Evolutionary conservation across 257 asterid species (phyloP).

Genomic region (Mentha longifolia): DNA sequence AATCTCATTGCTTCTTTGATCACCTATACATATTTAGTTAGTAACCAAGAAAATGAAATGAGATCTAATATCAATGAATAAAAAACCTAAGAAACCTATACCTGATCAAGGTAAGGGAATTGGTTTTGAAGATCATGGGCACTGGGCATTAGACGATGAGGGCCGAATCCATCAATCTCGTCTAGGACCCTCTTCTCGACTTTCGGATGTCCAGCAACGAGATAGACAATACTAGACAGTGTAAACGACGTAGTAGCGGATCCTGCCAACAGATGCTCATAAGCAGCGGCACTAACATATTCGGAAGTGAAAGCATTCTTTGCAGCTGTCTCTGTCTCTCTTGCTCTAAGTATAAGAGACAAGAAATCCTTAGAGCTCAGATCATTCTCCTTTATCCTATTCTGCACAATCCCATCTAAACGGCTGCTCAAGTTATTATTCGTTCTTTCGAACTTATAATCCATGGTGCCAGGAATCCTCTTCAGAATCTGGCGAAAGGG

Average conservation of each 20-base stretch:
- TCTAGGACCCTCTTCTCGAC: constrained; percentile 70
- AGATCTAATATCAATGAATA: neutral
- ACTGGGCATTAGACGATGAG: constrained; percentile 62
- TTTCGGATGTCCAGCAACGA: constrained; percentile 68
- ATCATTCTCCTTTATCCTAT: constrained; percentile 51
- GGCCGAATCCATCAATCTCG: constrained; percentile 77
- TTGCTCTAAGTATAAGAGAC: constrained; percentile 70
- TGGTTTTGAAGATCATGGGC: constrained; percentile 77
- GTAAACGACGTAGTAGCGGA: constrained; percentile 94
- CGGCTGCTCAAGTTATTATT: constrained; percentile 60
- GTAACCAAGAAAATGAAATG: constrained; percentile 9
- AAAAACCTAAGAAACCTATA: constrained; percentile 11
- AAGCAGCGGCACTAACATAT: constrained; percentile 82
- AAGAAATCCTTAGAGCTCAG: constrained; percentile 67
- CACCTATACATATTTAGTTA: constrained; percentile 50
- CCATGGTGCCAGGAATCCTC: constrained; percentile 88
- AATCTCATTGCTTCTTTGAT: constrained; percentile 96
- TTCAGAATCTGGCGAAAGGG: constrained; percentile 86
- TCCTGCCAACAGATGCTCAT: constrained; percentile 94
- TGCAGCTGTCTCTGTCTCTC: constrained; percentile 59
- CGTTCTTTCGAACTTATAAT: constrained; percentile 71
- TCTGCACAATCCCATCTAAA: constrained; percentile 66
- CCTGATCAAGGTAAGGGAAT: constrained; percentile 85
- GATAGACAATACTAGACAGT: constrained; percentile 67
- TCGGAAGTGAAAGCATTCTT: constrained; percentile 72